Evolutionary conservation across 768 basidiomycete genomes (phyloP).

Genomic region (Pulveroboletus frians): DNA sequence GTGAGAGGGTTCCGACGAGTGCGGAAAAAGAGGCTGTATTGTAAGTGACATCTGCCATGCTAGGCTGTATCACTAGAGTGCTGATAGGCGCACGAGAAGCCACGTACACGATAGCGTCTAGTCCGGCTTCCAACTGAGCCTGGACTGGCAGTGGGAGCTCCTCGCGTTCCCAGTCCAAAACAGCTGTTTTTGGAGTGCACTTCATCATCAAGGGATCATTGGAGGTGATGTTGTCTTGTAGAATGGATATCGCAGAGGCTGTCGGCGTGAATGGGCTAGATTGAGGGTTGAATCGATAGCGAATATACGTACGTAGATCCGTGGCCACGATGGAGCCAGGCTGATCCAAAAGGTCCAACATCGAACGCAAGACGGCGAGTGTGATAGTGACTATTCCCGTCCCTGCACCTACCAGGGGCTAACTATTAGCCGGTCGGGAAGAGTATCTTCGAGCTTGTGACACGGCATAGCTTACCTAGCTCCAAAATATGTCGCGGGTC

Average conservation of each 20-base stretch:
- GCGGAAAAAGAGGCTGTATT: constrained; percentile 82
- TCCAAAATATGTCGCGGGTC: constrained; percentile 52
- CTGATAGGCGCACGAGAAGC: neutral
- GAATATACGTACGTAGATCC: constrained; percentile 57
- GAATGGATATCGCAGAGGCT: constrained; percentile 80
- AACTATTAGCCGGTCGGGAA: neutral
- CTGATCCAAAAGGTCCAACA: constrained; percentile 14
- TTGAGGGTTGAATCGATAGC: neutral
- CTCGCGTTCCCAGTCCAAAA: constrained; percentile 76
- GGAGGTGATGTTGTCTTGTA: constrained; percentile 60
- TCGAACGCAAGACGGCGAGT: constrained; percentile 52
- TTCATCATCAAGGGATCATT: constrained; percentile 36
- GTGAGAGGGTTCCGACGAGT: constrained; percentile 61
- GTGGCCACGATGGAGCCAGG: constrained; percentile 50
- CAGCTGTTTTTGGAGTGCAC: constrained; percentile 29
- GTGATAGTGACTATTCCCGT: constrained; percentile 77
- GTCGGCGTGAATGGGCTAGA: neutral
- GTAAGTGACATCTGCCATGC: constrained; percentile 92
- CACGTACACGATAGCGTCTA: constrained; percentile 70
- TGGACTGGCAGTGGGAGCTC: constrained; percentile 43
- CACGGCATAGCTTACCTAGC: constrained; percentile 45
- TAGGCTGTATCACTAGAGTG: constrained; percentile 26
- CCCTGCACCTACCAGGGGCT: constrained; percentile 58
- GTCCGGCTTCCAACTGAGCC: constrained; percentile 33
- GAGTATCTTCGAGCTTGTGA: neutral